Evolutionary conservation across 2,329 filamentous ascomycete species (phyloP), one percentile per base, ranked within the genome.

Genomic region (Microdochium paspali): DNA sequence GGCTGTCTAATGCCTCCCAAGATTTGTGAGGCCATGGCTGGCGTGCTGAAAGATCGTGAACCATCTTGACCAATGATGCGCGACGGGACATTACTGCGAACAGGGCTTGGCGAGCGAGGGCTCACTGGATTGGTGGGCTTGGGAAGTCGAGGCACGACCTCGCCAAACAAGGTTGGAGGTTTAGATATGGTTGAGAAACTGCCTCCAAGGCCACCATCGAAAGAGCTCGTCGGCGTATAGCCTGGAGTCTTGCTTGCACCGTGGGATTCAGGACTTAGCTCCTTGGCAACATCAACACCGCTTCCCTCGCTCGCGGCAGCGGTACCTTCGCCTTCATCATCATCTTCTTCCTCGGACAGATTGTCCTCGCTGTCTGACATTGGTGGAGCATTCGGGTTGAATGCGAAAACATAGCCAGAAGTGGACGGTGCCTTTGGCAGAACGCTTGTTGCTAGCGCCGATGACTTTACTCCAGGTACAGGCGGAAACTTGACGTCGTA

Each of bases 61-160:
- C 69, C 63, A 25, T 82, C 79, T 21, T 70, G 65, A 46, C 72
- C 65, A 5, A 72, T 55, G 24, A 76, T 56, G 54, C 73, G 70
- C 50, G 68, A 63, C 26, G 80, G 78, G 25, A 80, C 65, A 35
- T 77, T 73, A 46, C 73, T 70, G 28, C 84, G 79, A 24, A 87
- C 67, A 1, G 86, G 85, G 53, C 85, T 90, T 1, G 86, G 85
- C 10, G 85, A 88, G 30, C 84, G 79, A 44, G 85, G 83, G 53
- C 78, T 83, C n/a, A 71, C 68, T 20, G 67, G 68, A 28, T 63
- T 71, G 23, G 77, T 69, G 6, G 35, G 35, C 28, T 76, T 77
- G 10, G 78, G 68, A 47, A 86, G 77, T 23, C 74, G 52, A 0
- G 78, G 76, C 48, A 64, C 64, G 32, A 80, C 59, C 49, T 81